A percentile compares a stretch with the other conserved stretches of the same genome.
phyloP scores from a whole-genome alignment of 225 moss, liverwort and hornwort species.

The Pseudoscleropodium purum region DNA sequence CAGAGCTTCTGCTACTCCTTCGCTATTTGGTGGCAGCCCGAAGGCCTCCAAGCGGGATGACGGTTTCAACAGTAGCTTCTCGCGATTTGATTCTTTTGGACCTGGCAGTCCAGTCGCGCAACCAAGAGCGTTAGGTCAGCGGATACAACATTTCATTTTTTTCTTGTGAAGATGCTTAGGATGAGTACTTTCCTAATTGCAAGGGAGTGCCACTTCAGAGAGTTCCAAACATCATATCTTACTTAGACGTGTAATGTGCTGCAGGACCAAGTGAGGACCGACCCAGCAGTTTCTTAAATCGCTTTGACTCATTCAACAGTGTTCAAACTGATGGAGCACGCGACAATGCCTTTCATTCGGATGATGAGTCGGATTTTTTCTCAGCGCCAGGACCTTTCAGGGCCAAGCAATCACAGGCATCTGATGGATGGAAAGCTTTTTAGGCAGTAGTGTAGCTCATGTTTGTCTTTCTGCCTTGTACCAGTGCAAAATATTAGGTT shows the following conservation, averaged over 20 bases:
- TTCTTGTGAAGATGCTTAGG: background rate
- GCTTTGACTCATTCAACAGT: conserved; percentile 86
- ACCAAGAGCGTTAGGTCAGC: conserved; percentile 28
- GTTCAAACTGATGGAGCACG: conserved; percentile 65
- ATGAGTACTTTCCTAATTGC: background rate
- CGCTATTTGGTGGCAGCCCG: conserved; percentile 66
- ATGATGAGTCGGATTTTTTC: conserved; percentile 80
- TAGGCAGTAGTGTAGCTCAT: conserved; percentile 6
- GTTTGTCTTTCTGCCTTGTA: conserved; percentile 7
- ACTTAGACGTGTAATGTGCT: background rate
- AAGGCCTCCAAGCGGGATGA: conserved; percentile 15
- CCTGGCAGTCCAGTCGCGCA: conserved; percentile 35
- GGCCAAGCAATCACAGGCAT: conserved; percentile 44
- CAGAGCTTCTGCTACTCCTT: conserved; percentile 21
- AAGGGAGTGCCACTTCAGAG: background rate
- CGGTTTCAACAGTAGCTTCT: conserved; percentile 20
- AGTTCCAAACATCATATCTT: background rate
- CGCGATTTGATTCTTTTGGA: conserved; percentile 48
- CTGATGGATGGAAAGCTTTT: conserved; percentile 82
- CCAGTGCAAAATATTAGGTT: conserved; percentile 13
- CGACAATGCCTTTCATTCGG: conserved; percentile 54
- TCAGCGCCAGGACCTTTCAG: conserved; percentile 61
- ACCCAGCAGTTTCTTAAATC: conserved; percentile 32
- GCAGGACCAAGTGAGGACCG: conserved; percentile 38
- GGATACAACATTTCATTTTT: background rate